phyloP scores from a whole-genome alignment of 805 yeast species.

The Starmerella floris region DNA sequence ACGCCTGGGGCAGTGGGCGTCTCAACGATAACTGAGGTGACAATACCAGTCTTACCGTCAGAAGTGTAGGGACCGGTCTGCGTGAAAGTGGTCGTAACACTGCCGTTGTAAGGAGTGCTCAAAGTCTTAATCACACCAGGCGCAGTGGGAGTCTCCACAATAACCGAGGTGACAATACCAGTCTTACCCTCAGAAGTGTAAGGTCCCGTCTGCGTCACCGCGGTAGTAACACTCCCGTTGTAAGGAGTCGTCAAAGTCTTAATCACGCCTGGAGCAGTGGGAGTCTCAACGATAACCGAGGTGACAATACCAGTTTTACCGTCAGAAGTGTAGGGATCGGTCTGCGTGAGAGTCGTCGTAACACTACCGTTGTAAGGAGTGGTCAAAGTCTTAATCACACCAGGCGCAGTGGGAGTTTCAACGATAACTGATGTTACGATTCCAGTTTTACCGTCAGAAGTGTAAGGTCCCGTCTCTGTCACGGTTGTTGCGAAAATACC shows the following conservation, averaged over 20 bases:
- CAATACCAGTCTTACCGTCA: not conserved
- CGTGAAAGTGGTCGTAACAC: not conserved
- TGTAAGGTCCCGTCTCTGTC: constrained; percentile 1
- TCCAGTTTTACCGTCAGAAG: constrained; percentile 1
- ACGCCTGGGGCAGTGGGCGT: constrained; percentile 2
- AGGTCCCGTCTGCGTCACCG: not conserved
- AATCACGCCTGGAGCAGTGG: constrained; percentile 1
- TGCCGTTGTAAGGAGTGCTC: not conserved
- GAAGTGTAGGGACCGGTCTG: not conserved
- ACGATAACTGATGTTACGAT: not conserved
- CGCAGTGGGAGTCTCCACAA: constrained; percentile 1
- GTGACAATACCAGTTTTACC: constrained; percentile 5
- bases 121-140: not conserved
- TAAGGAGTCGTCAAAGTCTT: constrained; percentile 1
- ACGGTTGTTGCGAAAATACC: not conserved
- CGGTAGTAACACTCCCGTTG: constrained; percentile 1
- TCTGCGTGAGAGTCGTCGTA: constrained; percentile 1
- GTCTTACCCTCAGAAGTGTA: constrained; percentile 2
- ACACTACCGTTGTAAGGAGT: constrained; percentile 1
- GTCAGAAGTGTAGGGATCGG: constrained; percentile 2
- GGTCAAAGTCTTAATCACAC: not conserved
- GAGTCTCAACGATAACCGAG: constrained; percentile 2
- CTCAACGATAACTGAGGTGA: not conserved
- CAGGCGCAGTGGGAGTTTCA: constrained; percentile 5
- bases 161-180: not conserved